Conservation (phyloP, 2,329 filamentous ascomycete species). For the Fusarium bulbicola region DNA sequence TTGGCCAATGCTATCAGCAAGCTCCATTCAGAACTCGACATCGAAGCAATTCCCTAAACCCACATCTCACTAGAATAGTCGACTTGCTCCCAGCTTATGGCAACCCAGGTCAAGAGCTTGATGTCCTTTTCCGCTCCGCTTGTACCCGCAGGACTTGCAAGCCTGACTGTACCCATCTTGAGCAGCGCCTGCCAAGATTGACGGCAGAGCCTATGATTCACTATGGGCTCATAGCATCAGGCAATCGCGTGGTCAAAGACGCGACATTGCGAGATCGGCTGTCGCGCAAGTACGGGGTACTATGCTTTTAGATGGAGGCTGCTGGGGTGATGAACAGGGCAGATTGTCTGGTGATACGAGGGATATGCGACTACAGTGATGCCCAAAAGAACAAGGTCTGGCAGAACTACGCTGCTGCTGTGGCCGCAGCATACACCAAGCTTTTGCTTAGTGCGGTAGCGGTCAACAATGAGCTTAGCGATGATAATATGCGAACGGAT, state of each 20-base stretch:
- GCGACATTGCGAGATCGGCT: neutral
- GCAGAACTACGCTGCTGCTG: neutral
- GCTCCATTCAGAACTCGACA: neutral
- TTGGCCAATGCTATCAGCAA: neutral
- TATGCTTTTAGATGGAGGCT: neutral
- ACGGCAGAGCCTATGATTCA: neutral
- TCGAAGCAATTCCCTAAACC: no score
- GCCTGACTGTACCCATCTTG: neutral
- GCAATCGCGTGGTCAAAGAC: neutral
- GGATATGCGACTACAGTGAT: neutral
- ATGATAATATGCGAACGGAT: neutral
- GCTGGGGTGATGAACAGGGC: neutral
- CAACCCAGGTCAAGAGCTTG: neutral
- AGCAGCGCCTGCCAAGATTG: neutral
- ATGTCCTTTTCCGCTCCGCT: accelerated
- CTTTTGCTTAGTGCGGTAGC: neutral
- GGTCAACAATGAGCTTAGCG: accelerated
- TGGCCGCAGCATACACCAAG: neutral
- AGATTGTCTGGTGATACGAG: neutral
- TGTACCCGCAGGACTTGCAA: neutral
- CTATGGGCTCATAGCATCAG: neutral
- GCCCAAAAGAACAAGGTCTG: neutral
- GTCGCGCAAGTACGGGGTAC: neutral
- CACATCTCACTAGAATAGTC: neutral
- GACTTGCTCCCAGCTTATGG: neutral